Percentiles rank a stretch among this genome's conserved stretches.
Evolutionary conservation across 2,329 filamentous ascomycete genomes (phyloP).

Genomic region (Botrytis hyacinthi): DNA sequence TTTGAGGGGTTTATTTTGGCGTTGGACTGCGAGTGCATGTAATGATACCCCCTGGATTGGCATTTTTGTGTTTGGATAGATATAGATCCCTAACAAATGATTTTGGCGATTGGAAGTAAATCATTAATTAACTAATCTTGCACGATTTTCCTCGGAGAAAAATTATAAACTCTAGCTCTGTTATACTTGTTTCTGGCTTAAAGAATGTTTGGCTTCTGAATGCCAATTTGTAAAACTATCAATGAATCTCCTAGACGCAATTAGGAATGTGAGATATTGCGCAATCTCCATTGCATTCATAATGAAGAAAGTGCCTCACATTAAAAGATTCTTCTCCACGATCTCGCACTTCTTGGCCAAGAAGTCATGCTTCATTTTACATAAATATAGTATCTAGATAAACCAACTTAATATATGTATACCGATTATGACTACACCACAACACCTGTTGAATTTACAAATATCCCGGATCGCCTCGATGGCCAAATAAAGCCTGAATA

Average conservation of each 20-base stretch:
- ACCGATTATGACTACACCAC: neutral
- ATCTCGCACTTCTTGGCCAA: neutral
- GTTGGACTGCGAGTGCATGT: neutral
- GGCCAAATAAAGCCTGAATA: neutral
- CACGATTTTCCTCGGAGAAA: neutral
- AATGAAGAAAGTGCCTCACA: neutral
- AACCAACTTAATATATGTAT: neutral
- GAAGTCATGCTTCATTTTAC: neutral
- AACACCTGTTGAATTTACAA: neutral
- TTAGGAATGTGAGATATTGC: neutral
- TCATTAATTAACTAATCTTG: neutral
- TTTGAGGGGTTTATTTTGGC: neutral
- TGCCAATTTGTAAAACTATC: neutral
- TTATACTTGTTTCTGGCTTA: neutral
- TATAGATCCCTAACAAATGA: neutral
- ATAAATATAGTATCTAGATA: accelerated
- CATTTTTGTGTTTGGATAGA: neutral
- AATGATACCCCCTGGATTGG: neutral
- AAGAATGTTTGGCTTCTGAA: neutral
- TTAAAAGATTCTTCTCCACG: neutral
- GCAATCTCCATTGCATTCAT: neutral
- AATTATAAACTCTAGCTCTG: neutral
- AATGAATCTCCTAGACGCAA: neutral
- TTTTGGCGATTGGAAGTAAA: neutral
- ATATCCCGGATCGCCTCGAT: neutral